Percentiles rank a stretch among this genome's conserved stretches.
Conservation (phyloP, 305 asterid species). For the Striga hermonthica region DNA sequence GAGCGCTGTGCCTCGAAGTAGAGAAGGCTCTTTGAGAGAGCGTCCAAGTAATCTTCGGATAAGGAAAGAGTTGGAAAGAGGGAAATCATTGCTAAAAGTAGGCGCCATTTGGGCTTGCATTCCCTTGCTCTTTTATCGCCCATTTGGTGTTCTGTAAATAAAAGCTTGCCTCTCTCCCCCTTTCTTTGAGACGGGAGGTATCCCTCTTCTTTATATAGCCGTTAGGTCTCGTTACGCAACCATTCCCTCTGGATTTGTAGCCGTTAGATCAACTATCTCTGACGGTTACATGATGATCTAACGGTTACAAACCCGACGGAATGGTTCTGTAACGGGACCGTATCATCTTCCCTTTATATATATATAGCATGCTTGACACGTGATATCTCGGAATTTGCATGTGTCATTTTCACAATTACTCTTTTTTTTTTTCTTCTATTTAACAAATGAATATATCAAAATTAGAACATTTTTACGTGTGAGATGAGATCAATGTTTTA, state of each 20-base stretch:
- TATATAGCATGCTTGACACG: conserved; percentile 31
- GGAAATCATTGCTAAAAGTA: conserved; percentile 30
- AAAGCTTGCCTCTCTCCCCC: background rate
- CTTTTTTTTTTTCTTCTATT: background rate
- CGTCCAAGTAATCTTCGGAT: conserved; percentile 55
- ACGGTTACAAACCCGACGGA: too few relatives aligned
- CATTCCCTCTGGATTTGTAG: too few relatives aligned
- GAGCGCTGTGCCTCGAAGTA: conserved; percentile 94
- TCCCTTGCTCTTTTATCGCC: conserved; percentile 29
- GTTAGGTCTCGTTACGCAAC: too few relatives aligned
- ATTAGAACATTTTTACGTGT: too few relatives aligned
- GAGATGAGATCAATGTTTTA: too few relatives aligned
- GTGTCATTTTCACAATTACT: background rate
- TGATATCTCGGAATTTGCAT: conserved; percentile 19
- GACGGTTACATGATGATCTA: too few relatives aligned
- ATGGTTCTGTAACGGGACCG: too few relatives aligned
- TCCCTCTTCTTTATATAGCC: conserved; percentile 29
- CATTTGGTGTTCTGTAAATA: conserved; percentile 23
- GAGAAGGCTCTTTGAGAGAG: conserved; percentile 79
- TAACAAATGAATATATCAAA: too few relatives aligned
- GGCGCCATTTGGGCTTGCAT: conserved; percentile 13
- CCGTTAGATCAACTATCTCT: too few relatives aligned
- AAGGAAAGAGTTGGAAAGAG: conserved; percentile 38
- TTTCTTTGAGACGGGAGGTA: background rate
- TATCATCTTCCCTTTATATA: too few relatives aligned